Percentiles rank a stretch among this genome's conserved stretches.
Conservation (phyloP, 805 yeast genomes). For the Blastobotrys americana region DNA sequence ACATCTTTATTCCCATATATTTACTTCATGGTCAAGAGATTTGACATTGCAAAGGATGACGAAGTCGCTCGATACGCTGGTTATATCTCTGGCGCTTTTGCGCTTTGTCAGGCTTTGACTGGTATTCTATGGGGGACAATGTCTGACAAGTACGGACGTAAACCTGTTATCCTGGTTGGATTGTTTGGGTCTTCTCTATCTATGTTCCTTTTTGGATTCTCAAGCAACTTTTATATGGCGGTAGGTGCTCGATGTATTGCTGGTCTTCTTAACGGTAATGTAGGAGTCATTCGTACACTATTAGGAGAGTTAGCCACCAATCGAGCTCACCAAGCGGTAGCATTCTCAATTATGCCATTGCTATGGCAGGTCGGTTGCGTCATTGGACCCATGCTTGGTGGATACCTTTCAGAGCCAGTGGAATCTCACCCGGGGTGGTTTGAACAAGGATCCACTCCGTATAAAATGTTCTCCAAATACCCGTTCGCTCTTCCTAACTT, state of each 20-base stretch:
- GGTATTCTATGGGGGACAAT: slow-evolving; percentile 55
- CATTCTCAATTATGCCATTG: slow-evolving; percentile 54
- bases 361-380: slow-evolving; percentile 55
- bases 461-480: slow-evolving; percentile 27
- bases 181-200: slow-evolving; percentile 45
- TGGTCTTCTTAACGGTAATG: slow-evolving; percentile 58
- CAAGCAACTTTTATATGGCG: slow-evolving; percentile 46
- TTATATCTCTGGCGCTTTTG: slow-evolving; percentile 54
- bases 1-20: slow-evolving; percentile 59
- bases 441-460: slow-evolving; percentile 7
- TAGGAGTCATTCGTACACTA: slow-evolving; percentile 55
- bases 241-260: slow-evolving; percentile 44
- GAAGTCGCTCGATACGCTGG: slow-evolving; percentile 57
- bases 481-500: slow-evolving; percentile 51
- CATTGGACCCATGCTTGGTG: slow-evolving; percentile 56
- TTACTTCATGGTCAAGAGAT: slow-evolving; percentile 56
- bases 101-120: slow-evolving; percentile 51
- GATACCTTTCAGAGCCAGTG: slow-evolving; percentile 43
- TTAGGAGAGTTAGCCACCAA: slow-evolving; percentile 55
- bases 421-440: slow-evolving; percentile 27
- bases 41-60: slow-evolving; percentile 39
- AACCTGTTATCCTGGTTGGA: slow-evolving; percentile 46
- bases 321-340: slow-evolving; percentile 53
- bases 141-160: slow-evolving; percentile 51
- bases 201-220: slow-evolving; percentile 46